phyloP scores from a whole-genome alignment of 2,329 filamentous ascomycete genomes.

The Keithomyces neogunnii region DNA sequence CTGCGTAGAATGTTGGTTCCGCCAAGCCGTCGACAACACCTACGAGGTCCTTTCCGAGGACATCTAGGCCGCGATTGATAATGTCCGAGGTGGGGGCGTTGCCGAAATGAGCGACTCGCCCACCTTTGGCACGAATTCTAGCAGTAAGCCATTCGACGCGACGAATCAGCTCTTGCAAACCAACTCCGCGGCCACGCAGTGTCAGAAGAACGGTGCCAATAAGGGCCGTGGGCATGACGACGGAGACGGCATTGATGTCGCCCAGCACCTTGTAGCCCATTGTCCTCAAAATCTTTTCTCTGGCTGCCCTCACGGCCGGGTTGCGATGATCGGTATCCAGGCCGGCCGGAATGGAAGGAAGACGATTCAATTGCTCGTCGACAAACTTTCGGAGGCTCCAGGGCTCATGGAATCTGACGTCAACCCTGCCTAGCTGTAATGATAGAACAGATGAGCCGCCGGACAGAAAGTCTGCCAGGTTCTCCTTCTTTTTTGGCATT shows the following conservation, averaged over 20 bases:
- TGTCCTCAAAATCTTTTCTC: slow-evolving; percentile 70
- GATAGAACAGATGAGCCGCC: slow-evolving; percentile 79
- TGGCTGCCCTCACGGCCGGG: slow-evolving; percentile 42
- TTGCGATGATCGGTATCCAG: slow-evolving; percentile 38
- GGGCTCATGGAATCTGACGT: slow-evolving; percentile 92
- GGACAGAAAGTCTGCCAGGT: slow-evolving; percentile 80
- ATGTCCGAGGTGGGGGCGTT: slow-evolving; percentile 71
- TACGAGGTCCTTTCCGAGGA: slow-evolving; percentile 82
- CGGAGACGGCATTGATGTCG: slow-evolving; percentile 92
- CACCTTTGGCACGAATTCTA: slow-evolving; percentile 76
- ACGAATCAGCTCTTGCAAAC: slow-evolving; percentile 74
- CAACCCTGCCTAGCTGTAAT: slow-evolving; percentile 80
- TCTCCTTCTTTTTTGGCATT: slow-evolving; percentile 92
- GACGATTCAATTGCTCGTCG: slow-evolving; percentile 57
- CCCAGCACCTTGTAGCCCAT: slow-evolving; percentile 87
- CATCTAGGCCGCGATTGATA: slow-evolving; percentile 82
- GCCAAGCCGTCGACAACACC: slow-evolving; percentile 70
- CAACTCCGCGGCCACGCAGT: slow-evolving; percentile 82
- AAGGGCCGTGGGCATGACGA: slow-evolving; percentile 95
- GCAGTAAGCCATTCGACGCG: slow-evolving; percentile 85
- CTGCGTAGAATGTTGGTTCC: slow-evolving; percentile 89
- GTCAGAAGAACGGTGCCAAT: slow-evolving; percentile 92
- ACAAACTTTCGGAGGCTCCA: slow-evolving; percentile 86
- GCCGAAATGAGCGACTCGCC: slow-evolving; percentile 88
- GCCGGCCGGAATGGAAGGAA: slow-evolving; percentile 34